Conservation (phyloP, 2,329 filamentous ascomycete genomes). For the Teratosphaeria pseudoeucalypti region DNA sequence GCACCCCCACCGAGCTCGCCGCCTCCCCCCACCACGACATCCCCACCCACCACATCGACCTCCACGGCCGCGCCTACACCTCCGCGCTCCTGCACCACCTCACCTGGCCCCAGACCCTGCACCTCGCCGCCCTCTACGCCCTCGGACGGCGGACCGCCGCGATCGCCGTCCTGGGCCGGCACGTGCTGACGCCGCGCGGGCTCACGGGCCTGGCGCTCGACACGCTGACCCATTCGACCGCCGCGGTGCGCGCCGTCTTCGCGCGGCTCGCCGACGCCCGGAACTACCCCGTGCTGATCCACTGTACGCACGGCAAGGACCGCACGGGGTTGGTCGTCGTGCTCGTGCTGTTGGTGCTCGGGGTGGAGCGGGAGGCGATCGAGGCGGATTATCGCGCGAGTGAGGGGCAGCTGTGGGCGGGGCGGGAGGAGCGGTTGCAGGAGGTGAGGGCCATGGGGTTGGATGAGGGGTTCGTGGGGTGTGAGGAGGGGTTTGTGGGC, state of each 20-base stretch:
- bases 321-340: slow-evolving; percentile 64
- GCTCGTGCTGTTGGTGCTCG: slow-evolving; percentile 55
- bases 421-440: slow-evolving; percentile 52
- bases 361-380: slow-evolving; percentile 49
- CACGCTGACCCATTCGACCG: slow-evolving; percentile 56
- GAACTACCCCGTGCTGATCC: slow-evolving; percentile 57
- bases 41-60: slow-evolving; percentile 48
- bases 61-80: slow-evolving; percentile 65
- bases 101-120: slow-evolving; percentile 55
- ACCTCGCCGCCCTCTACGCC: slow-evolving; percentile 52
- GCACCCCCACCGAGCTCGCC: slow-evolving; percentile 51
- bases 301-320: slow-evolving; percentile 87
- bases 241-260: slow-evolving; percentile 49
- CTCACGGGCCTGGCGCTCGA: slow-evolving; percentile 60
- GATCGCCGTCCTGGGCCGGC: slow-evolving; percentile 55
- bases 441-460: slow-evolving; percentile 65
- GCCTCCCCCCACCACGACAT: slow-evolving; percentile 4
- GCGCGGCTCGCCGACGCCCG: slow-evolving; percentile 37
- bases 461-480: slow-evolving; percentile 60
- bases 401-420: slow-evolving; percentile 47
- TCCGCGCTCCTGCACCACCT: slow-evolving; percentile 56
- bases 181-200: slow-evolving; percentile 64
- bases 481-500: slow-evolving; percentile 53
- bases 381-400: slow-evolving; percentile 63
- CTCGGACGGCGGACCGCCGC: slow-evolving; percentile 59